These are phyloP conservation scores for Phytophthora nicotianae DNA, from an alignment of 352 stramenopile species.

Conservation along the genomic window DNA sequence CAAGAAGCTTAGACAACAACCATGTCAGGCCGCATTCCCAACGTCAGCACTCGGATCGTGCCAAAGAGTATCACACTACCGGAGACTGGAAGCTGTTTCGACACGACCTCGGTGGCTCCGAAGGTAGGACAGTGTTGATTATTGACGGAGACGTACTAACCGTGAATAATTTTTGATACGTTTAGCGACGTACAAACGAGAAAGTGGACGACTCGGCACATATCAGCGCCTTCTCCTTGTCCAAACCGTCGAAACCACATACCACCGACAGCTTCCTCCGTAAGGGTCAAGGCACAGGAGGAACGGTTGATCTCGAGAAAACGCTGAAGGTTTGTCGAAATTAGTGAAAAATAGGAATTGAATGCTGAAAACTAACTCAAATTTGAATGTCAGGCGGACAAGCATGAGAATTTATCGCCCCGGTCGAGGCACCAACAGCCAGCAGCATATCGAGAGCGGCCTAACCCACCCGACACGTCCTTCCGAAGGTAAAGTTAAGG, in stretches of 20 bases:
- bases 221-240: constrained; percentile 91
- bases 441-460: constrained; percentile 90
- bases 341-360: neutral
- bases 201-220: constrained; percentile 66
- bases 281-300: constrained; percentile 88
- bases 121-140: constrained; percentile 53
- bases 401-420: constrained; percentile 49
- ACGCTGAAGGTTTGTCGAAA: constrained; percentile 32
- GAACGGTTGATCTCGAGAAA: constrained; percentile 76
- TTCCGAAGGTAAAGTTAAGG: constrained; percentile 55
- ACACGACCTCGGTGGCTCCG: constrained; percentile 79
- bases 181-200: constrained; percentile 78
- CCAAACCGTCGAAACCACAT: constrained; percentile 83
- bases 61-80: constrained; percentile 73
- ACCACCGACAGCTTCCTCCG: constrained; percentile 92
- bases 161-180: neutral
- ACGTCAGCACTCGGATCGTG: constrained; percentile 85
- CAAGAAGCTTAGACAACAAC: constrained; percentile 2
- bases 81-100: constrained; percentile 95
- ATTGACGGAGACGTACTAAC: neutral
- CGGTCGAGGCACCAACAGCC: constrained; percentile 57
- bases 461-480: constrained; percentile 93
- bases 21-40: constrained; percentile 76
- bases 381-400: constrained; percentile 31
- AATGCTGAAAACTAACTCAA: constrained; percentile 1